Conservation (phyloP, 2,329 filamentous ascomycete genomes). For the Fusarium lyarnte region DNA sequence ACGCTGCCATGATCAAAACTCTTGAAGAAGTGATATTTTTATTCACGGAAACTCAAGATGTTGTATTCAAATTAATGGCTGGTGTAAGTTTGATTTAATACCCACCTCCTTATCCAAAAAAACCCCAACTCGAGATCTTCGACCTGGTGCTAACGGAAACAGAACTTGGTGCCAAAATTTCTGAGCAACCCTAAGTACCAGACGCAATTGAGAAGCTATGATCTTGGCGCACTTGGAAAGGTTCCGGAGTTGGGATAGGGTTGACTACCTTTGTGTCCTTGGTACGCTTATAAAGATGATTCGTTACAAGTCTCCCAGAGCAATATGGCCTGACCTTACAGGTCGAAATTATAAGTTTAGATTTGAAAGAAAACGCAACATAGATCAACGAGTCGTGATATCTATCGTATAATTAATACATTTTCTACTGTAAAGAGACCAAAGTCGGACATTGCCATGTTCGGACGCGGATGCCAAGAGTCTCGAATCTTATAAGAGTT, state of each 20-base stretch:
- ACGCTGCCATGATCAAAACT: constrained; percentile 90
- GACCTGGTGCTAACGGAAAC: constrained; percentile 42
- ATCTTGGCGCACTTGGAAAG: constrained; percentile 62
- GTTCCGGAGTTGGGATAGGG: constrained; percentile 54
- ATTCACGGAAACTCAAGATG: constrained; percentile 93
- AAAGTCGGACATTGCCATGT: neutral
- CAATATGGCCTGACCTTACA: neutral
- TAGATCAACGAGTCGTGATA: neutral
- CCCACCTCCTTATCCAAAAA: neutral
- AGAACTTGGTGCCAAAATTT: constrained; percentile 80
- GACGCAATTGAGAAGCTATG: constrained; percentile 70
- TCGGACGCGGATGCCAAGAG: neutral
- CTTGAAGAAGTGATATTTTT: constrained; percentile 88
- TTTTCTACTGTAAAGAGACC: neutral
- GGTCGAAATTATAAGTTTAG: neutral
- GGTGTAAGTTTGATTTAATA: constrained; percentile 73
- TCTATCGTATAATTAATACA: neutral
- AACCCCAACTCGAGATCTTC: neutral
- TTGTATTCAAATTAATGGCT: constrained; percentile 98
- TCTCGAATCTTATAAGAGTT: neutral
- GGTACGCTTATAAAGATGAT: neutral
- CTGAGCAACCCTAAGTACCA: constrained; percentile 74
- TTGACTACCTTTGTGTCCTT: neutral
- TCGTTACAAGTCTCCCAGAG: neutral
- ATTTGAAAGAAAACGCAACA: neutral